Conservation (phyloP, 768 basidiomycete genomes). For the Tephrocybe sp. region DNA sequence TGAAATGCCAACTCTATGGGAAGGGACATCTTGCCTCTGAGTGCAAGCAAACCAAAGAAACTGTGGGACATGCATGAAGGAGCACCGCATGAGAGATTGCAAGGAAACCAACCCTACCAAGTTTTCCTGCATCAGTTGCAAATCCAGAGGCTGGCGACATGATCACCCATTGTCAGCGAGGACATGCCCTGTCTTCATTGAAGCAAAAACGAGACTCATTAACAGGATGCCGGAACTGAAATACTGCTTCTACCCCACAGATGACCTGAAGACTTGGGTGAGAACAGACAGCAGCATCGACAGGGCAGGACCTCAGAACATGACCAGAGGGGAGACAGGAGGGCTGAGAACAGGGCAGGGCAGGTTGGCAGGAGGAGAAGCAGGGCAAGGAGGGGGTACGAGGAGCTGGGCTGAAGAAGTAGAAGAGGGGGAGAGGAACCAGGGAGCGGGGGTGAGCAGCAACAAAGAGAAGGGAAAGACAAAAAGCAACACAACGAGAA, state of each 20-base stretch:
- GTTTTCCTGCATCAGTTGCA: conserved; percentile 23
- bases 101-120: not conserved
- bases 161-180: conserved; percentile 24
- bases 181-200: conserved; percentile 20
- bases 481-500: too few species aligned
- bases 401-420: not conserved
- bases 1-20: conserved; percentile 13
- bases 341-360: not conserved
- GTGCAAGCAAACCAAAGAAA: conserved; percentile 11
- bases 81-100: conserved; percentile 21
- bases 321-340: too few species aligned
- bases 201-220: conserved; percentile 2
- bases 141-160: conserved; percentile 4
- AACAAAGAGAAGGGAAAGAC: too few species aligned
- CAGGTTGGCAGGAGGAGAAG: not conserved
- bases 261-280: conserved; percentile 11
- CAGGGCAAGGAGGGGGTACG: not conserved
- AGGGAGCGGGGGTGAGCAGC: too few species aligned
- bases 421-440: too few species aligned
- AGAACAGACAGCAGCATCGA: not conserved
- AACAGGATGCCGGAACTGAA: conserved; percentile 12
- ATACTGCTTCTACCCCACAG: conserved; percentile 15
- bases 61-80: conserved; percentile 14
- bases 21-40: conserved; percentile 15
- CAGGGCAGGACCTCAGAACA: not conserved